These are phyloP conservation scores for Cucurbita maxima DNA, from an alignment of 306 rosid species.

Conservation along the genomic window DNA sequence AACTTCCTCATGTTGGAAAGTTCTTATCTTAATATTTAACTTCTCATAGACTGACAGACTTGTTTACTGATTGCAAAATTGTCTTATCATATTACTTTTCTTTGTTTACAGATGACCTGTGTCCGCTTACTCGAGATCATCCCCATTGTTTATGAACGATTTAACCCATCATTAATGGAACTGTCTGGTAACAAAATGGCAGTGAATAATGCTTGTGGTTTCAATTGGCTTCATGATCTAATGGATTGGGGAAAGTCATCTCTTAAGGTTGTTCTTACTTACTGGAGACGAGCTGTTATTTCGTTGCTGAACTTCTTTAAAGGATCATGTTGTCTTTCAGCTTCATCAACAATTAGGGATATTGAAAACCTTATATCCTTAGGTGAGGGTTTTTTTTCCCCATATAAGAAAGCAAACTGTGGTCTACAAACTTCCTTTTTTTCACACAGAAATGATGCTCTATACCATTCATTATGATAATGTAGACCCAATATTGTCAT, in stretches of 20 bases:
- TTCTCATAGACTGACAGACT: background rate
- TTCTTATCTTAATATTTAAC: background rate
- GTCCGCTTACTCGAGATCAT: slow-evolving; percentile 85
- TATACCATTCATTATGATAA: background rate
- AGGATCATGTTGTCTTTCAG: slow-evolving; percentile 31
- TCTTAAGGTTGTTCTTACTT: slow-evolving; percentile 66
- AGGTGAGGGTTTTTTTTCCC: slow-evolving; percentile 37
- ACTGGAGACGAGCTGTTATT: slow-evolving; percentile 63
- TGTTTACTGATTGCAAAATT: background rate
- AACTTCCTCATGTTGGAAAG: background rate
- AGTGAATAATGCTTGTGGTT: slow-evolving; percentile 23
- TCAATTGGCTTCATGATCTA: slow-evolving; percentile 67
- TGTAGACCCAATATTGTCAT: slow-evolving; percentile 1
- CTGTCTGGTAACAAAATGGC: slow-evolving; percentile 20
- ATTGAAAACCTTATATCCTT: slow-evolving; percentile 53
- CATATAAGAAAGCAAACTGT: background rate
- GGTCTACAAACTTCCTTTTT: background rate
- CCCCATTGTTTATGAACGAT: slow-evolving; percentile 52
- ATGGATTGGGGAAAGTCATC: slow-evolving; percentile 91
- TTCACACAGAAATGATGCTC: background rate
- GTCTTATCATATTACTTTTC: slow-evolving; percentile 3
- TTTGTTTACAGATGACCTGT: slow-evolving; percentile 82
- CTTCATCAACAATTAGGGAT: slow-evolving; percentile 24
- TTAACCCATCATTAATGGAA: slow-evolving; percentile 17
- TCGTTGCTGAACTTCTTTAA: slow-evolving; percentile 51